phyloP scores from a whole-genome alignment of 352 stramenopile species.

The Globisporangium abappressorium region DNA sequence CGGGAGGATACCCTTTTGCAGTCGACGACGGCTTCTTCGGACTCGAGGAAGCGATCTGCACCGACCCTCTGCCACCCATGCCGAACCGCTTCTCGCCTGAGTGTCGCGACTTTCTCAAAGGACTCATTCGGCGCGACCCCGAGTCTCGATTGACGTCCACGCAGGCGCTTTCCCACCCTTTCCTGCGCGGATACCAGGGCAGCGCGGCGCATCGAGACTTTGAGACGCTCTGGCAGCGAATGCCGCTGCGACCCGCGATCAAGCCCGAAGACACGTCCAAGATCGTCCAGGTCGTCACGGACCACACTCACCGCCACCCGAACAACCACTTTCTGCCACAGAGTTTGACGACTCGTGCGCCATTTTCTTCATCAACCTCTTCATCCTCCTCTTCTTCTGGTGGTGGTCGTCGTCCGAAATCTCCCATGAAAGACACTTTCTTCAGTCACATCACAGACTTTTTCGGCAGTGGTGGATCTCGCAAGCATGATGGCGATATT shows the following conservation, averaged over 20 bases:
- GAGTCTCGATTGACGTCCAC: conserved; percentile 70
- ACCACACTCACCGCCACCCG: conserved; percentile 19
- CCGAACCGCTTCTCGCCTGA: conserved; percentile 78
- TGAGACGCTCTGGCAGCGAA: conserved; percentile 31
- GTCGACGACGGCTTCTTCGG: conserved; percentile 81
- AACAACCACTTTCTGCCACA: conserved; percentile 8
- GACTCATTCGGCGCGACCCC: conserved; percentile 89
- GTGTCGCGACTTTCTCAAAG: conserved; percentile 92
- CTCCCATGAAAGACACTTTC: conserved; percentile 8
- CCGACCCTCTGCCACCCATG: conserved; percentile 66
- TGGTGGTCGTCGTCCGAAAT: background rate
- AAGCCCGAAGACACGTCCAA: conserved; percentile 6
- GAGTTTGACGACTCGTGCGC: background rate
- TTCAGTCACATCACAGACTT: conserved; percentile 20
- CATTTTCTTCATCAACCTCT: background rate
- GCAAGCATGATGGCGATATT: background rate
- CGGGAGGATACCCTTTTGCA: conserved; percentile 67
- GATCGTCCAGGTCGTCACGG: conserved; percentile 20
- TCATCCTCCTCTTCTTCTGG: background rate
- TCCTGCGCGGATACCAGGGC: conserved; percentile 47
- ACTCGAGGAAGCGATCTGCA: conserved; percentile 78
- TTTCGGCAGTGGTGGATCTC: conserved; percentile 7
- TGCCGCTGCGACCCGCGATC: conserved; percentile 25
- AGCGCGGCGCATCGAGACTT: conserved; percentile 36
- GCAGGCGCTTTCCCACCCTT: conserved; percentile 90